Base-by-base conservation (phyloP, 31 red algal genomes). In the Odonthalia washingtoniensis region DNA sequence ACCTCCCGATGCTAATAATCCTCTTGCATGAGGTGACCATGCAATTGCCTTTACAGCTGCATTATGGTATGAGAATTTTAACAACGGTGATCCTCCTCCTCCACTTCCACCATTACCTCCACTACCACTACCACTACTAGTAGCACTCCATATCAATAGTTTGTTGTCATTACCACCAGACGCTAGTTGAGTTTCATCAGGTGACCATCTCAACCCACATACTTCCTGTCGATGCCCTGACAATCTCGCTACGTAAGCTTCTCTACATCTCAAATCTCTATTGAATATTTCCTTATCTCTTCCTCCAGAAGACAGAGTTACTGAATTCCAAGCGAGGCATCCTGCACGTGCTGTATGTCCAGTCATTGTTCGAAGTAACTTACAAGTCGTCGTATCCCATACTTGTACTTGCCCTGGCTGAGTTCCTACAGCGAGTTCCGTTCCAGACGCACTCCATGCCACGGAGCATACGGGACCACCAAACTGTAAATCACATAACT, bases 21-120 rank as follows among this genome's bases (percentile, higher is more conserved):
- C 86, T 36, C 88, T 63, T 46, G 94, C 89, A 86, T 95, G 93
- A 39, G 96, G 96, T 18, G 83, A 89, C 96, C 96, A 98, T 31
- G 96, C 92, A 79, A 98, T 95, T 4, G 96, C 96, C 75, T 95
- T 98, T 12, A 98, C 96, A 18, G 96, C 96, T 27, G 96, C 96
- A 6, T 80, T 67, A 64, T 98, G 96, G 34, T 86, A 37, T 35
- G 39, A 65, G 77, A 98, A 95, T 60, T 65, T 18, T 30, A 93
- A 68, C 21, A 72, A 26, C 0, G 95, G 89, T 27, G 49, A 32
- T 31, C 46, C 68, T 1, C 60, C 40, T 21, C 31, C 28, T 28
- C 61, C 73, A 2, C 70, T n/a, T 36, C 83, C 76, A 2, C 64
- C 43, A n/a, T 65, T 70, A 18, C 61, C n/a, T 3, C 36, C 31